These are phyloP conservation scores for Mycena leptocephala DNA, from an alignment of 768 basidiomycete genomes.

Conservation along the genomic window DNA sequence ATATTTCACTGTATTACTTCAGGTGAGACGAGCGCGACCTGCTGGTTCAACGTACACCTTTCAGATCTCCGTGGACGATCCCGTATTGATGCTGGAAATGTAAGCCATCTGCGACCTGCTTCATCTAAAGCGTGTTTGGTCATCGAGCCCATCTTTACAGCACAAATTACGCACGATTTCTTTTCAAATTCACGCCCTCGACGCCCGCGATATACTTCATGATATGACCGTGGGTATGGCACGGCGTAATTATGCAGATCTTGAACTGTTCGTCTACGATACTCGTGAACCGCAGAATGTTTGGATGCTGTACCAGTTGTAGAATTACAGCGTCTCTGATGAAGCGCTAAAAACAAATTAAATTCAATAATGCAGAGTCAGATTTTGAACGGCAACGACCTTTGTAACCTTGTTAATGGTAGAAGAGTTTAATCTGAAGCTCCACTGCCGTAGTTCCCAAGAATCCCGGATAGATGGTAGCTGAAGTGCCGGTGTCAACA, in stretches of 20 bases:
- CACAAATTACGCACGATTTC: background rate
- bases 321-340: slow-evolving; percentile 40
- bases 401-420: background rate
- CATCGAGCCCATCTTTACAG: background rate
- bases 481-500: slow-evolving; percentile 32
- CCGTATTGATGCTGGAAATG: slow-evolving; percentile 42
- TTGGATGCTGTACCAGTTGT: slow-evolving; percentile 36
- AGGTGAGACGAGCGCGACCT: background rate
- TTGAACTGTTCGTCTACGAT: slow-evolving; percentile 31
- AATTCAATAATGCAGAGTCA: background rate
- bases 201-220: slow-evolving; percentile 22
- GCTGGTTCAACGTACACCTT: slow-evolving; percentile 42
- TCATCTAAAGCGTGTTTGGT: slow-evolving; percentile 36
- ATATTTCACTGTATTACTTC: background rate
- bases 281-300: slow-evolving; percentile 40
- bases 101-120: slow-evolving; percentile 47
- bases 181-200: background rate
- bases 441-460: slow-evolving; percentile 20
- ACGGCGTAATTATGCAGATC: slow-evolving; percentile 45
- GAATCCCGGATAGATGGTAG: slow-evolving; percentile 35
- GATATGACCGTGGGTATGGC: slow-evolving; percentile 48
- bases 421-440: slow-evolving; percentile 26
- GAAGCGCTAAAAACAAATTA: slow-evolving; percentile 30
- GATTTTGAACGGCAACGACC: background rate
- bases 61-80: slow-evolving; percentile 60